phyloP scores from a whole-genome alignment of 139 green algal genomes.

The Pleodorina starrii region DNA sequence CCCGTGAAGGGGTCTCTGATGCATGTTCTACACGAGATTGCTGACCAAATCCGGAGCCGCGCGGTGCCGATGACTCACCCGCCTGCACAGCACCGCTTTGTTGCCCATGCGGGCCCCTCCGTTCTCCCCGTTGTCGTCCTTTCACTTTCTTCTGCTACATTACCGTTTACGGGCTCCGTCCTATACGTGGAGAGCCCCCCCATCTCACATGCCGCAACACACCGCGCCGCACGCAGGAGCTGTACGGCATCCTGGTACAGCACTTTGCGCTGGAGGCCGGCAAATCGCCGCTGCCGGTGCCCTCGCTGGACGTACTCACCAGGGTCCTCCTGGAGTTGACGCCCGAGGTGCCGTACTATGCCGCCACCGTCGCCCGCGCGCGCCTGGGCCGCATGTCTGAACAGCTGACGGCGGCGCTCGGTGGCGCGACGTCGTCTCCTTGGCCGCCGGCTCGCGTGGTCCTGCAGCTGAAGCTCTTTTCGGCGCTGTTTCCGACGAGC shows the following conservation, averaged over 20 bases:
- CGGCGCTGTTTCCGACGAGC: conserved; percentile 85
- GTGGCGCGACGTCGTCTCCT: not conserved
- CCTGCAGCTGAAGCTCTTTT: conserved; percentile 90
- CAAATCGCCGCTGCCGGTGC: conserved; percentile 66
- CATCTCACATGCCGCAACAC: too few relatives aligned
- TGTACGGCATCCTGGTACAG: conserved; percentile 93
- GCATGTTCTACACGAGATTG: conserved; percentile 60
- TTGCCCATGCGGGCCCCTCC: not conserved
- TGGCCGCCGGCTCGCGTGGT: conserved; percentile 74
- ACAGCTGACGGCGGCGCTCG: conserved; percentile 54
- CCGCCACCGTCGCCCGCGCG: conserved; percentile 86
- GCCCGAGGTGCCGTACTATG: conserved; percentile 90
- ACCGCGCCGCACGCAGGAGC: conserved; percentile 66
- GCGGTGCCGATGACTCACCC: not conserved
- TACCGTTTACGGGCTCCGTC: not conserved
- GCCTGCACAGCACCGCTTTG: not conserved
- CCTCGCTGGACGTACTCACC: conserved; percentile 82
- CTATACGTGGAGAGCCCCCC: not conserved
- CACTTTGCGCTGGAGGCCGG: conserved; percentile 90
- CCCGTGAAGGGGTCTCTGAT: not conserved
- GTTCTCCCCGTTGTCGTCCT: not conserved
- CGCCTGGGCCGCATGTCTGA: conserved; percentile 79
- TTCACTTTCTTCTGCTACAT: not conserved
- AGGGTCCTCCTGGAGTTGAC: conserved; percentile 75
- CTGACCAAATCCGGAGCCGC: conserved; percentile 34